A percentile compares a stretch with the other conserved stretches of the same genome.
These are phyloP conservation scores for Neonectria faginata DNA, from an alignment of 2,329 filamentous ascomycete genomes.

Conservation along the genomic window DNA sequence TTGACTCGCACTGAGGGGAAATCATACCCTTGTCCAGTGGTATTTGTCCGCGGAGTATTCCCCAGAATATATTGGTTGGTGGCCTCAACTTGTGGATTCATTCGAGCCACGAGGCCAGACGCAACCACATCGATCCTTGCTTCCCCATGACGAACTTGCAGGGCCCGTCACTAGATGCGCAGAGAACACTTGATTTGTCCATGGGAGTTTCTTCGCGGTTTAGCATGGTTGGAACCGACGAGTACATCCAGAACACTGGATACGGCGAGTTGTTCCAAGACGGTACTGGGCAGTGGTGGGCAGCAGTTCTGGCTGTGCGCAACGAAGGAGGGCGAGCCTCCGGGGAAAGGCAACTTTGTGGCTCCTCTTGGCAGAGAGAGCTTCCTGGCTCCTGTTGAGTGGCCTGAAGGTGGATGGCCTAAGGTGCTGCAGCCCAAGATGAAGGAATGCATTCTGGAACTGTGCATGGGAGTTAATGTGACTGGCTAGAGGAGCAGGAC, in stretches of 20 bases:
- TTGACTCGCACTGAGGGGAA: neutral
- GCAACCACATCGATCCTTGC: neutral
- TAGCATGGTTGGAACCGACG: slow-evolving; percentile 19
- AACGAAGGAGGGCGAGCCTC: slow-evolving; percentile 17
- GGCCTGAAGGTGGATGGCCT: slow-evolving; percentile 28
- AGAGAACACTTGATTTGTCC: neutral
- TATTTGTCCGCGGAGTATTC: slow-evolving; percentile 31
- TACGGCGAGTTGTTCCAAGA: slow-evolving; percentile 46
- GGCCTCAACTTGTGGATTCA: neutral
- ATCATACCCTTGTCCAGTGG: neutral
- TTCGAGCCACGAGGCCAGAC: neutral
- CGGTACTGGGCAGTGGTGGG: slow-evolving; percentile 37
- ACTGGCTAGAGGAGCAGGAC: too few relatives aligned
- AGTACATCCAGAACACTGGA: slow-evolving; percentile 40
- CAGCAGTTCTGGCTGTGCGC: slow-evolving; percentile 25
- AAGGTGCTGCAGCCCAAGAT: slow-evolving; percentile 20
- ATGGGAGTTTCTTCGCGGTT: neutral
- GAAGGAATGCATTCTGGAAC: neutral
- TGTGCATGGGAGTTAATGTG: too few relatives aligned
- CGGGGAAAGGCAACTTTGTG: slow-evolving; percentile 20
- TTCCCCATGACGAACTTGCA: neutral
- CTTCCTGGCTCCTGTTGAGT: slow-evolving; percentile 25
- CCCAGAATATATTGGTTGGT: neutral
- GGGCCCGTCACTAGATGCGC: neutral
- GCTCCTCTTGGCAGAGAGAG: slow-evolving; percentile 28